Evolutionary conservation across 78 protist genomes (phyloP).

Genomic region (Isochrysis galbana): DNA sequence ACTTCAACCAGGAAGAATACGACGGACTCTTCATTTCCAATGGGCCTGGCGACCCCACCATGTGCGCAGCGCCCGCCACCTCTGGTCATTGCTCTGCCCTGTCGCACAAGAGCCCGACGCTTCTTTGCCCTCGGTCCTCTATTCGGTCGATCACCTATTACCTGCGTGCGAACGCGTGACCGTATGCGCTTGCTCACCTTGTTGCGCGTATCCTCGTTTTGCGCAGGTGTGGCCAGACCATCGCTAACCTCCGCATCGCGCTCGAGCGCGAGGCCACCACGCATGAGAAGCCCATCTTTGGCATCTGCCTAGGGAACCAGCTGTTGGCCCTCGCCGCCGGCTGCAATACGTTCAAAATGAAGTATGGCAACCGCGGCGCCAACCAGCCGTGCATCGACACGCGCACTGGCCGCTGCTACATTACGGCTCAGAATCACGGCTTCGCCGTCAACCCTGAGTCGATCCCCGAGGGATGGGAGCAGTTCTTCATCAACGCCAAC

Average conservation of each 20-base stretch:
- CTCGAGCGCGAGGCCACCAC: too few species aligned
- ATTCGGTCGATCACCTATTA: too few species aligned
- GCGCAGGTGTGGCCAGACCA: too few species aligned
- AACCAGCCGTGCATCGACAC: conserved; percentile 88
- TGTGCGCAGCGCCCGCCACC: too few species aligned
- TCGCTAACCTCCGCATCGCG: too few species aligned
- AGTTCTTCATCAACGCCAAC: conserved; percentile 91
- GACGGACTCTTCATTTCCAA: conserved; percentile 88
- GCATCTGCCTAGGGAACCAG: conserved; percentile 96
- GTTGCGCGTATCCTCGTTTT: too few species aligned
- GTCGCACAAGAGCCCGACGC: too few species aligned
- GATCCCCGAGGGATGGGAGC: conserved; percentile 87
- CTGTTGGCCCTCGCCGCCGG: conserved; percentile 86
- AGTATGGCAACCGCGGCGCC: conserved; percentile 94
- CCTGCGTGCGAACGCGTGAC: too few species aligned
- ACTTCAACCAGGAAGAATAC: conserved; percentile 62
- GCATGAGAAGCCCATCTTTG: too few species aligned
- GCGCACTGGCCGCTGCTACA: conserved; percentile 75
- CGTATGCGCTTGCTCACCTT: too few species aligned
- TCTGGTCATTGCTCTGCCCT: too few species aligned
- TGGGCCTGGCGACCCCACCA: conserved; percentile 37
- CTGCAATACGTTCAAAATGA: conserved; percentile 80
- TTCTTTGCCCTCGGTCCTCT: too few species aligned
- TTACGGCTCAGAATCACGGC: conserved; percentile 91
- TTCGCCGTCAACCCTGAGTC: conserved; percentile 84